Base-by-base conservation (phyloP, 2,329 filamentous ascomycete genomes). In the Colletotrichum sansevieriae region DNA sequence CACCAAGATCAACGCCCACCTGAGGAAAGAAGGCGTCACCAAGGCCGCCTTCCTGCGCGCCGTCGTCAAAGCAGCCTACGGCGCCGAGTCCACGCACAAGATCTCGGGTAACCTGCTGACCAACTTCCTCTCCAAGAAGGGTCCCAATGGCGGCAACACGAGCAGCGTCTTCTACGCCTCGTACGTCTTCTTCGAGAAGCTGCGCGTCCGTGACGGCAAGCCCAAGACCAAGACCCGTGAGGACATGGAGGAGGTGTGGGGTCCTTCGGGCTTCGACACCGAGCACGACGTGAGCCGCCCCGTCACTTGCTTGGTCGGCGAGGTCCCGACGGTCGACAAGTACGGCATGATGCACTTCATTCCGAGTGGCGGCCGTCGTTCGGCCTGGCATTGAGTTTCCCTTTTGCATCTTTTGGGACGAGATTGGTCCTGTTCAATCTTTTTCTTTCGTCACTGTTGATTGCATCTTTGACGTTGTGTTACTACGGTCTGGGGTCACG, bases 161-260 rank as follows among this genome's bases (percentile, higher is more conserved):
- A 84, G 78, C 60, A 71, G 72, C 9, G 78, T 84, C 1, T 90
- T 83, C 73, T 89, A 90, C 71, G 83, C 82, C 3, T 81, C 79
- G 0, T 90, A 89, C 73, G 81, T 87, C 20, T 88, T 84, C 74
- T 90, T 90, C 72, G 87, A 90, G 78, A 90, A 89, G 78, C 70
- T 85, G 71, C 77, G 87, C 15, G 76, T 89, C 62, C 81, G 81
- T 72, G 79, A 86, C 60, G 77, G 78, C 0, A 88, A 85, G 75
- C 78, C 82, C 51, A 89, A 89, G 78, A 80, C 76, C 18, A 81
- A 84, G 73, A 81, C 83, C 72, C 77, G 87, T 12, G 57, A 79
- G 69, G 82, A 85, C 65, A 88, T 89, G 84, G 86, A 89, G 74
- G 63, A 72, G 15, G 63, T 71, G 2, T 75, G 79, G 68, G 73